Conservation (phyloP, 805 yeast species). For the Wickerhamomyces chambardii region DNA sequence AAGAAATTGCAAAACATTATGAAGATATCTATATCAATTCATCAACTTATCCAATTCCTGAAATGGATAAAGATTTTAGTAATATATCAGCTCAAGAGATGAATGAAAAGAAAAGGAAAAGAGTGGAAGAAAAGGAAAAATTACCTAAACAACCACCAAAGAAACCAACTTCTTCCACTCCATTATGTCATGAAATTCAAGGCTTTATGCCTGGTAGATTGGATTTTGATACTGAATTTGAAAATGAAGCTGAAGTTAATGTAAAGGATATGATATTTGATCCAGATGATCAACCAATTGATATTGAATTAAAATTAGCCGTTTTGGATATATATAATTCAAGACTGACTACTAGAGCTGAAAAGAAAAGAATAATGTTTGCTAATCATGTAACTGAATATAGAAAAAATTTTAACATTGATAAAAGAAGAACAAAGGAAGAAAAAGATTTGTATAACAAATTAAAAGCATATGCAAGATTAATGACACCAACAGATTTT, state of each 20-base stretch:
- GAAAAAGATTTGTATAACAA: conserved; percentile 75
- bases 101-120: conserved; percentile 50
- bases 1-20: conserved; percentile 86
- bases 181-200: conserved; percentile 93
- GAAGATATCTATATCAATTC: conserved; percentile 60
- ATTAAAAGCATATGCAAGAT: conserved; percentile 71
- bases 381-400: conserved; percentile 78
- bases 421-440: conserved; percentile 82
- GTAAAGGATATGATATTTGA: conserved; percentile 95
- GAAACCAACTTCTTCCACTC: conserved; percentile 88
- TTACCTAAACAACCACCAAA: conserved; percentile 78
- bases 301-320: conserved; percentile 82
- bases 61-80: conserved; percentile 60
- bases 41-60: conserved; percentile 80
- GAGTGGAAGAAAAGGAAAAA: conserved; percentile 68
- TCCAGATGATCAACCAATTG: conserved; percentile 82
- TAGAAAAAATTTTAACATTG: conserved; percentile 69
- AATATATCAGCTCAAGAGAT: conserved; percentile 60
- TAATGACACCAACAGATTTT: conserved; percentile 78
- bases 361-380: conserved; percentile 75
- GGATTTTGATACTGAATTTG: conserved; percentile 94
- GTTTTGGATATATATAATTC: conserved; percentile 86
- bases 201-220: conserved; percentile 98
- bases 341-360: conserved; percentile 85
- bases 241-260: conserved; percentile 91